These are phyloP conservation scores for Xylaria polymorpha DNA, from an alignment of 2,329 filamentous ascomycete species.

Conservation along the genomic window DNA sequence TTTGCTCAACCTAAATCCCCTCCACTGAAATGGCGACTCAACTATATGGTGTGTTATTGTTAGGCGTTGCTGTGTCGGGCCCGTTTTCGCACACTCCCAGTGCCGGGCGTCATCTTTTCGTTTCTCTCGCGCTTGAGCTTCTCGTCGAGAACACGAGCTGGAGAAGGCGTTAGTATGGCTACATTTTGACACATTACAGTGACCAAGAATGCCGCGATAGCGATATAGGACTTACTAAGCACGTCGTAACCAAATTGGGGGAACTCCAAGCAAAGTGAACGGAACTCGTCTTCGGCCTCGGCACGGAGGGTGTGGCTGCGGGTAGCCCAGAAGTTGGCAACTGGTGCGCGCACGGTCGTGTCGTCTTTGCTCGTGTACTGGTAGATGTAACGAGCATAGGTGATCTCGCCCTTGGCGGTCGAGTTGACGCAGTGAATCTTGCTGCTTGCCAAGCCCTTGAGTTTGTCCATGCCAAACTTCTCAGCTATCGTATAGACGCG, in stretches of 20 bases:
- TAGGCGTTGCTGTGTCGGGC: conserved; percentile 62
- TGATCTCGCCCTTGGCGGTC: conserved; percentile 89
- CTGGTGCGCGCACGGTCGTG: conserved; percentile 78
- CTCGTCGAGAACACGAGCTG: conserved; percentile 72
- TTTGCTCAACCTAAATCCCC: neutral
- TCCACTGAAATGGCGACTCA: neutral
- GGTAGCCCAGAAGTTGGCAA: conserved; percentile 91
- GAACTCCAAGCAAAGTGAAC: conserved; percentile 84
- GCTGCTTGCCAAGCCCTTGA: conserved; percentile 81
- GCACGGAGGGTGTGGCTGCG: conserved; percentile 82
- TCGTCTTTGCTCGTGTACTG: conserved; percentile 77
- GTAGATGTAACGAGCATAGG: conserved; percentile 92
- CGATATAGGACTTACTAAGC: conserved; percentile 69
- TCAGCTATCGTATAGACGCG: conserved; percentile 90
- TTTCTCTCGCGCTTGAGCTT: conserved; percentile 73
- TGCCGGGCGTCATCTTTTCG: conserved; percentile 67
- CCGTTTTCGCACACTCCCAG: conserved; percentile 66
- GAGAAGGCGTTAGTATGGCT: conserved; percentile 12
- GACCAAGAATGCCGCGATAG: neutral
- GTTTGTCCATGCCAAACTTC: conserved; percentile 73
- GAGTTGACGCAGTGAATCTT: conserved; percentile 95
- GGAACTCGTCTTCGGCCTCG: conserved; percentile 89
- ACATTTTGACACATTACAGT: conserved; percentile 19
- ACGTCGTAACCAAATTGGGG: conserved; percentile 95
- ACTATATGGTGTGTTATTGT: conserved; percentile 15